Evolutionary conservation across 257 asterid genomes (phyloP), one percentile per base, ranked within the genome.

Genomic region (Ocimum tenuiflorum): DNA sequence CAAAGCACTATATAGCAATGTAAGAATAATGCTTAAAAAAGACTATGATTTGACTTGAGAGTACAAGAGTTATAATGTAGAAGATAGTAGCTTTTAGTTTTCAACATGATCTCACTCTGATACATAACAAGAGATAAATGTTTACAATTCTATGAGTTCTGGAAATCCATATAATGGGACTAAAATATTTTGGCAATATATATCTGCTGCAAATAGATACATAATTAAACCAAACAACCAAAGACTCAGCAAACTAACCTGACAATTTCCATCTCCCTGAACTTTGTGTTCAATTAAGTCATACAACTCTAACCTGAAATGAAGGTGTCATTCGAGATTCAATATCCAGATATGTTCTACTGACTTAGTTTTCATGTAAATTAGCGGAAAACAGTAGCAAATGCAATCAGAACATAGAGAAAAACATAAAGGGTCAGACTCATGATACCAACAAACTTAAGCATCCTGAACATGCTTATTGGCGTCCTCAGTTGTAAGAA

Each of bases 231-330:
- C 45, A 50, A 63, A 6, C 45, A 20, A 67, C 50, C 39, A 69
- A 17, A 60, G 60, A 24, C 22, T 36, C 22, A 60, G 66, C 31
- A 29, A 53, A 61, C 78, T 65, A 70, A 87, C 99, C 99, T 94
- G 99, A 60, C 99, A 94, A 78, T 94, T 94, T 10, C 99, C 99
- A 79, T 90, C 99, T 79, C 99, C 99, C 73, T 83, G 85, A 71
- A 86, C 87, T 79, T 86, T 86, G 89, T 85, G 87, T 83, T 90
- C 99, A 72, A 83, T 79, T 91, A 94, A 81, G 76, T 84, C 91
- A 74, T 83, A 83, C 46, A 82, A 70, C 86, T 83, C 78, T 85
- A 94, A 90, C 75, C 99, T 94, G 92, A 75, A 82, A 72, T 41
- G 65, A 72, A 57, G 77, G 66, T 43, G 53, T 5, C 49, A 50